phyloP scores from a whole-genome alignment of 2,329 filamentous ascomycete genomes.

The Drechslera avenae region DNA sequence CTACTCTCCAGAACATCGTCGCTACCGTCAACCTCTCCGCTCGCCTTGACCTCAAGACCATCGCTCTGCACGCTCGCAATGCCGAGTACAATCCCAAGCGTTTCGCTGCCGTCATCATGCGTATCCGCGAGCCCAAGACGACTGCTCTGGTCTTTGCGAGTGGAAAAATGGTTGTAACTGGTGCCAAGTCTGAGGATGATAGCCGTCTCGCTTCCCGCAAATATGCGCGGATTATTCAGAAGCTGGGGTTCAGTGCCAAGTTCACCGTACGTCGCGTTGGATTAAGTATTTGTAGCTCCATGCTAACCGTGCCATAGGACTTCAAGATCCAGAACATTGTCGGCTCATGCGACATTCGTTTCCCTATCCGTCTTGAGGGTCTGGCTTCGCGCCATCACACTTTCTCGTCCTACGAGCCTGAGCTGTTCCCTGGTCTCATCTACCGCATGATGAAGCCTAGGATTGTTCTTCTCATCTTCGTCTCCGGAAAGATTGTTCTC shows the following conservation, averaged over 20 bases:
- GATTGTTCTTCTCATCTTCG: slow-evolving; percentile 97
- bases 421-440: slow-evolving; percentile 97
- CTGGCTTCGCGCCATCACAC: slow-evolving; percentile 97
- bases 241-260: slow-evolving; percentile 98
- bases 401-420: slow-evolving; percentile 93
- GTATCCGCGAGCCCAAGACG: slow-evolving; percentile 98
- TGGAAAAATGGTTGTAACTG: slow-evolving; percentile 99
- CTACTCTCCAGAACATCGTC: slow-evolving; percentile 75
- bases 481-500: slow-evolving; percentile 96
- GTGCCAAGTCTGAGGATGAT: slow-evolving; percentile 97
- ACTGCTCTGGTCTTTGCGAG: slow-evolving; percentile 97
- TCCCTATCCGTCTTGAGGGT: slow-evolving; percentile 95
- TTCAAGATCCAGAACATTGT: slow-evolving; percentile 99
- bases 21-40: slow-evolving; percentile 99
- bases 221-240: slow-evolving; percentile 99
- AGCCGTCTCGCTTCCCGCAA: slow-evolving; percentile 96
- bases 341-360: slow-evolving; percentile 98
- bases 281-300: slow-evolving; percentile 13
- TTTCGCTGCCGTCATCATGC: slow-evolving; percentile 99
- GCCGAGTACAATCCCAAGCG: slow-evolving; percentile 99
- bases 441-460: slow-evolving; percentile 99
- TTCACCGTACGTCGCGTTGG: slow-evolving; percentile 65
- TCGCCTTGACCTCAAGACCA: slow-evolving; percentile 97
- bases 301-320: slow-evolving; percentile 56
- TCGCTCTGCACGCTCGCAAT: slow-evolving; percentile 95